Evolutionary conservation across 176 grass and related monocot species (phyloP).

Genomic region (Paspalum vaginatum): DNA sequence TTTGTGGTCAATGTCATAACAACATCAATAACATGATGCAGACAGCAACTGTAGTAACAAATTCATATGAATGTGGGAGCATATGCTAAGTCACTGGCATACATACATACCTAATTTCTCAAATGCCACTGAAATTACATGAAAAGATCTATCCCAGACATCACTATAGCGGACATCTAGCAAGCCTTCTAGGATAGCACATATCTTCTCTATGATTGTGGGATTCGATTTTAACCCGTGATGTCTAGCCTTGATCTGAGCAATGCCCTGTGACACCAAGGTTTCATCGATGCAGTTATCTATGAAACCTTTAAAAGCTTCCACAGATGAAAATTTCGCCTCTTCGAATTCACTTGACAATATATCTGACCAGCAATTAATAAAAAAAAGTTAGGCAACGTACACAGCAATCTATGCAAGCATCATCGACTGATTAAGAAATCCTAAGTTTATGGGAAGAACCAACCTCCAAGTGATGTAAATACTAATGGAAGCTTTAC

Average conservation of each 20-base stretch:
- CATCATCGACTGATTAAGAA: conserved; percentile 1
- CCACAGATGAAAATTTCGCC: conserved; percentile 74
- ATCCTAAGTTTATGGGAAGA: conserved; percentile 30
- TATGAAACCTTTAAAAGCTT: conserved; percentile 74
- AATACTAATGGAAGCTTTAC: conserved; percentile 79
- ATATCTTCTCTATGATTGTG: conserved; percentile 89
- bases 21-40: conserved; percentile 16
- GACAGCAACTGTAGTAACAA: conserved; percentile 5
- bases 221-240: conserved; percentile 59
- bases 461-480: conserved; percentile 82
- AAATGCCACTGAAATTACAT: conserved; percentile 72
- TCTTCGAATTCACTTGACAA: conserved; percentile 91
- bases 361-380: conserved; percentile 62
- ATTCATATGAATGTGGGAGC: not conserved
- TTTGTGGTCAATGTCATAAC: not conserved
- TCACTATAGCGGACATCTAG: conserved; percentile 69
- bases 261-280: conserved; percentile 69
- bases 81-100: conserved; percentile 12
- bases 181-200: conserved; percentile 74
- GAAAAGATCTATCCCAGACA: conserved; percentile 92
- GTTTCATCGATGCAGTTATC: conserved; percentile 70
- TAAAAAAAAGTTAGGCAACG: not conserved
- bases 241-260: conserved; percentile 73
- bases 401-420: not conserved
- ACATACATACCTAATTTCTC: conserved; percentile 64